A percentile compares a stretch with the other conserved stretches of the same genome.
phyloP scores from a whole-genome alignment of 2,329 filamentous ascomycete species.

The Acarospora socialis region DNA sequence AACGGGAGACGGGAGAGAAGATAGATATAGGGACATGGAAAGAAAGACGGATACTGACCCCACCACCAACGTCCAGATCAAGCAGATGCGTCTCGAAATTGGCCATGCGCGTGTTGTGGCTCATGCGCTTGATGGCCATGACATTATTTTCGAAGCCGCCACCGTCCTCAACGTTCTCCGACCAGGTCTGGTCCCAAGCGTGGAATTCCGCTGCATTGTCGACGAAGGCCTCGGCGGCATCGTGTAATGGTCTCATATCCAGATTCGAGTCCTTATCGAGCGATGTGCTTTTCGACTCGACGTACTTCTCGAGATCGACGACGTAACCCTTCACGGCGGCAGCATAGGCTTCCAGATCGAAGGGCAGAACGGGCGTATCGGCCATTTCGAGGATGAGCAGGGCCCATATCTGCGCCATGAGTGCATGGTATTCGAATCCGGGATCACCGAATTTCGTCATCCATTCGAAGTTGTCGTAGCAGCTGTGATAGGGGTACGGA shows the following conservation, averaged over 20 bases:
- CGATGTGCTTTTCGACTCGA: slow-evolving; percentile 37
- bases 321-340: slow-evolving; percentile 49
- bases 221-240: slow-evolving; percentile 49
- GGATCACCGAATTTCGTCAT: slow-evolving; percentile 70
- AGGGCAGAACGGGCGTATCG: slow-evolving; percentile 67
- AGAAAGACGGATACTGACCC: slow-evolving; percentile 45
- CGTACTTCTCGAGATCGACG: slow-evolving; percentile 52
- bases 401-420: slow-evolving; percentile 65
- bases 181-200: slow-evolving; percentile 66
- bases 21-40: slow-evolving; percentile 6
- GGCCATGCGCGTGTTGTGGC: slow-evolving; percentile 66
- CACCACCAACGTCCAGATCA: slow-evolving; percentile 56
- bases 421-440: slow-evolving; percentile 63
- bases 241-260: slow-evolving; percentile 44
- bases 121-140: slow-evolving; percentile 51
- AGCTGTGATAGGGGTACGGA: slow-evolving; percentile 60
- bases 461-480: slow-evolving; percentile 83
- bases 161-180: slow-evolving; percentile 51
- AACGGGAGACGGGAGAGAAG: slow-evolving; percentile 1
- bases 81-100: slow-evolving; percentile 71
- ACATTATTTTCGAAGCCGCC: slow-evolving; percentile 63
- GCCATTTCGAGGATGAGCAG: slow-evolving; percentile 75
- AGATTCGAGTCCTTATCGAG: slow-evolving; percentile 23
- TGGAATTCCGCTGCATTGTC: slow-evolving; percentile 51
- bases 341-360: slow-evolving; percentile 65